phyloP scores from a whole-genome alignment of 2,329 filamentous ascomycete genomes.

The Beauveria brongniartii region DNA sequence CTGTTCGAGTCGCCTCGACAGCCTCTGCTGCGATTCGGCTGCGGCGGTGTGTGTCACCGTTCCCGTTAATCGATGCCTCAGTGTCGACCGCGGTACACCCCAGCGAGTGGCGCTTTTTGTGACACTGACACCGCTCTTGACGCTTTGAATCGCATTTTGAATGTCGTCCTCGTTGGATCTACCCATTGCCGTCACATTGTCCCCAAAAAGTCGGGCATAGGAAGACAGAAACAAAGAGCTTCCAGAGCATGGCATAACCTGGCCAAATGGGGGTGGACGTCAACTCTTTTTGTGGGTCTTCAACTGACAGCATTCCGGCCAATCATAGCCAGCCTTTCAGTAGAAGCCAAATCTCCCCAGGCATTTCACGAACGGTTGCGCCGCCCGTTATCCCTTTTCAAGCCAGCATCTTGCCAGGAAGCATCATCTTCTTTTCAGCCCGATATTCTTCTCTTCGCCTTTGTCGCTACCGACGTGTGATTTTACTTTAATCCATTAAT shows the following conservation, averaged over 20 bases:
- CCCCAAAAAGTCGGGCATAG: too few relatives aligned
- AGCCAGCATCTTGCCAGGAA: not conserved
- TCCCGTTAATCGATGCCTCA: not conserved
- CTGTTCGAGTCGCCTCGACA: slow-evolving; percentile 10
- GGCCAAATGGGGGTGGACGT: not conserved
- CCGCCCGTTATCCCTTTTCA: not conserved
- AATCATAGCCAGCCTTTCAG: not conserved
- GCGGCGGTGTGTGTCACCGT: not conserved
- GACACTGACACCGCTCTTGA: not conserved
- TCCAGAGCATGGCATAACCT: not conserved
- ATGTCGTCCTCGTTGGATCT: not conserved
- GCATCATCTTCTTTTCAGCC: slow-evolving; percentile 1
- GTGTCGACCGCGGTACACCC: not conserved
- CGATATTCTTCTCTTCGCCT: not conserved
- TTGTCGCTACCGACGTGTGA: not conserved
- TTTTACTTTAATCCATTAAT: not conserved
- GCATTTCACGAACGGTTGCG: not conserved
- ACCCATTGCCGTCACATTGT: not conserved
- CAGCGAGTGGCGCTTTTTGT: not conserved
- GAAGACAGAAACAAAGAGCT: not conserved
- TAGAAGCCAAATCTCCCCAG: not conserved
- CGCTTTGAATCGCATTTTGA: not conserved
- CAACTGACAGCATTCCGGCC: not conserved
- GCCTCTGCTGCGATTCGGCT: not conserved
- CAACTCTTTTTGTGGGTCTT: not conserved